These are phyloP conservation scores for Suillus sp. DNA, from an alignment of 768 basidiomycete genomes.

Conservation along the genomic window DNA sequence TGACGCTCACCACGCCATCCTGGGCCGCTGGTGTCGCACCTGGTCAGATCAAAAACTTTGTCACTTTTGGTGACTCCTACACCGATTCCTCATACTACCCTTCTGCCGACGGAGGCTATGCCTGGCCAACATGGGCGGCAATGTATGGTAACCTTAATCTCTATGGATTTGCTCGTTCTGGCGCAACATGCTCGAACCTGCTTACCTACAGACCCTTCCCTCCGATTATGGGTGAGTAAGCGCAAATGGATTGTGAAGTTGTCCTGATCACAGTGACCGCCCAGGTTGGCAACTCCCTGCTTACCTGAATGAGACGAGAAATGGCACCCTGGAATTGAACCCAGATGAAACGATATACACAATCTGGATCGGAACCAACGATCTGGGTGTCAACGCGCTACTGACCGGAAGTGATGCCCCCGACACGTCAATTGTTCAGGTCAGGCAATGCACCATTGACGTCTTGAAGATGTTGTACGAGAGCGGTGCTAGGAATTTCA, in stretches of 20 bases:
- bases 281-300: slow-evolving; percentile 42
- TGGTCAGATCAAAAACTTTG: slow-evolving; percentile 60
- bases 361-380: slow-evolving; percentile 71
- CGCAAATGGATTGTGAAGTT: too few species aligned
- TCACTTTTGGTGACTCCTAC: slow-evolving; percentile 71
- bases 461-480: slow-evolving; percentile 60
- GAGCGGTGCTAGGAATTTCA: slow-evolving; percentile 63
- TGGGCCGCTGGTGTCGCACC: slow-evolving; percentile 31
- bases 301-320: slow-evolving; percentile 46
- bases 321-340: slow-evolving; percentile 42
- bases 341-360: slow-evolving; percentile 58
- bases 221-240: slow-evolving; percentile 55
- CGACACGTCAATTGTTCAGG: slow-evolving; percentile 58
- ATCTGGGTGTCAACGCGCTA: slow-evolving; percentile 57
- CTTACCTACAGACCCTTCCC: slow-evolving; percentile 61
- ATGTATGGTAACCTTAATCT: slow-evolving; percentile 54
- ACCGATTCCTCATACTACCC: slow-evolving; percentile 49
- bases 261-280: background rate
- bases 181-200: slow-evolving; percentile 67
- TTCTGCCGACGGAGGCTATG: slow-evolving; percentile 42
- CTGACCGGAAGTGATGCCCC: slow-evolving; percentile 49
- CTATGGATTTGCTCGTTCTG: slow-evolving; percentile 60
- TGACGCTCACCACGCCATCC: slow-evolving; percentile 17
- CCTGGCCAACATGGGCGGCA: slow-evolving; percentile 66
- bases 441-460: slow-evolving; percentile 57